Evolutionary conservation across 768 basidiomycete genomes (phyloP).

Genomic region (Heimioporus sp.): DNA sequence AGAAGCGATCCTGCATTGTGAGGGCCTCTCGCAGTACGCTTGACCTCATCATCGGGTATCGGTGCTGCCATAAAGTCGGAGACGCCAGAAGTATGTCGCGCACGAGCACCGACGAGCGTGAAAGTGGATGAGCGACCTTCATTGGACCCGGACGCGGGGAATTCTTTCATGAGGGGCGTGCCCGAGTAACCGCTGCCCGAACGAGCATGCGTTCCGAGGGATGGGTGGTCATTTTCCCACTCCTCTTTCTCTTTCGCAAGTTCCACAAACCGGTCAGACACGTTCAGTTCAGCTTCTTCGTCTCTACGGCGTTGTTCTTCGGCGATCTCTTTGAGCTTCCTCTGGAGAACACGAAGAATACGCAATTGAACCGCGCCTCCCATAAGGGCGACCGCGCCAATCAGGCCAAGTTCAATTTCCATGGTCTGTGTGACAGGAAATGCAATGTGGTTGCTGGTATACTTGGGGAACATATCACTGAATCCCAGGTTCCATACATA

Average conservation of each 20-base stretch:
- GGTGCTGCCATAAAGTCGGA: conserved; percentile 73
- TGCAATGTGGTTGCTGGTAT: conserved; percentile 56
- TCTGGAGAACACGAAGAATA: conserved; percentile 75
- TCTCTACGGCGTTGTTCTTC: conserved; percentile 72
- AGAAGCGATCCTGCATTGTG: conserved; percentile 55
- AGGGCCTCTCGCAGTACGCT: conserved; percentile 44
- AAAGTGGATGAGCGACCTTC: conserved; percentile 43
- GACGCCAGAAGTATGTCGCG: conserved; percentile 61
- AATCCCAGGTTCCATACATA: conserved; percentile 97
- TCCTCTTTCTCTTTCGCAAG: conserved; percentile 69
- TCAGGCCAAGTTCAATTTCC: conserved; percentile 90
- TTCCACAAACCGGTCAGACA: conserved; percentile 64
- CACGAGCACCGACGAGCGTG: conserved; percentile 51
- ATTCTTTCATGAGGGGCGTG: conserved; percentile 66
- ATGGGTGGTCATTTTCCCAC: conserved; percentile 87
- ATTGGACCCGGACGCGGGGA: conserved; percentile 48
- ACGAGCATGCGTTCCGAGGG: conserved; percentile 56
- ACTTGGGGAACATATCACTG: conserved; percentile 74
- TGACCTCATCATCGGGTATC: conserved; percentile 59
- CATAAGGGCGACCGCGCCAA: conserved; percentile 80
- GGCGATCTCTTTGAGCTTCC: conserved; percentile 76
- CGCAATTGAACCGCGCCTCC: conserved; percentile 89
- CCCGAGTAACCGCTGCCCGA: conserved; percentile 63
- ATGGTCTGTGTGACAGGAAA: conserved; percentile 89
- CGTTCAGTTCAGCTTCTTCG: conserved; percentile 70